Evolutionary conservation across 805 yeast genomes (phyloP).

Genomic region (Hanseniaspora lachancei): DNA sequence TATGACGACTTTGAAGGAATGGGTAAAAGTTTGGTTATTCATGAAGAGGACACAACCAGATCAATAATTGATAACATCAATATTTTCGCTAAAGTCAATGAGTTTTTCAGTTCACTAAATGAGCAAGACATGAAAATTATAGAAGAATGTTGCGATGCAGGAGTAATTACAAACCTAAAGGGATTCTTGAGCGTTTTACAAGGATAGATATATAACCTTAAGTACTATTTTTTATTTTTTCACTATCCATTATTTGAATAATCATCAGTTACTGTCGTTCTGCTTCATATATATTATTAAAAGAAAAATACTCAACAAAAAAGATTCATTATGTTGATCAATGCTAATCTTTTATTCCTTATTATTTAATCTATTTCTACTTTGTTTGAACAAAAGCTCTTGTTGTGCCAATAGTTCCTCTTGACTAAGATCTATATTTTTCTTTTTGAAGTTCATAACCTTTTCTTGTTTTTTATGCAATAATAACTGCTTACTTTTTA

Average conservation of each 20-base stretch:
- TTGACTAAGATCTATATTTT: constrained; percentile 80
- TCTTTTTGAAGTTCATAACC: constrained; percentile 81
- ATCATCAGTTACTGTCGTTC: not conserved
- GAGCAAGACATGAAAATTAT: constrained; percentile 30
- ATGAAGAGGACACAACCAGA: constrained; percentile 51
- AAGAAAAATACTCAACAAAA: too few relatives aligned
- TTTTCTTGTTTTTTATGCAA: constrained; percentile 68
- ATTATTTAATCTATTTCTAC: constrained; percentile 48
- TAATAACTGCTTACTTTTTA: constrained; percentile 70
- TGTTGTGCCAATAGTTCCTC: constrained; percentile 87
- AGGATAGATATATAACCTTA: not conserved
- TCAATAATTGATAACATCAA: constrained; percentile 70
- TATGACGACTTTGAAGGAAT: constrained; percentile 42
- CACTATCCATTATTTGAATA: not conserved
- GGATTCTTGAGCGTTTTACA: constrained; percentile 25
- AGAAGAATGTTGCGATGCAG: constrained; percentile 21
- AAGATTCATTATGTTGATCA: too few relatives aligned
- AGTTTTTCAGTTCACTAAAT: constrained; percentile 39
- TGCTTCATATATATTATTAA: not conserved
- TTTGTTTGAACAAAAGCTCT: constrained; percentile 76
- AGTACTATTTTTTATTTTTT: too few relatives aligned
- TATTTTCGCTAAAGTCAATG: constrained; percentile 50
- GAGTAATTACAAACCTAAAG: constrained; percentile 23
- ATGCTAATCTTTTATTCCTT: constrained; percentile 13
- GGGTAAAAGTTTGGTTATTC: constrained; percentile 36